A percentile compares a stretch with the other conserved stretches of the same genome.
Conservation (phyloP, 441 rosid species). For the Melastoma candidum region DNA sequence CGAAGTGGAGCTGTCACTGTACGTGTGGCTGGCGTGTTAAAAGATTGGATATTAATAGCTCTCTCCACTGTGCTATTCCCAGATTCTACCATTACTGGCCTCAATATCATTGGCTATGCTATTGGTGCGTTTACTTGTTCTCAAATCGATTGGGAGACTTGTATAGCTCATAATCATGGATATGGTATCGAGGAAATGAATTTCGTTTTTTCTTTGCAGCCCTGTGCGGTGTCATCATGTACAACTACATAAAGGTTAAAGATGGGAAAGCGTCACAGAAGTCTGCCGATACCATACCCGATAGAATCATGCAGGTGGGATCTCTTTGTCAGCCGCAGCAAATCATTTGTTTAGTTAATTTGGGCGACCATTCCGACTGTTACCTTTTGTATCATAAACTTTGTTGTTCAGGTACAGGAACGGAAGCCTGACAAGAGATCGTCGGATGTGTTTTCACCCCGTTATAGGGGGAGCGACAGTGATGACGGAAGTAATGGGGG, state of each 20-base stretch:
- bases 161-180: not conserved
- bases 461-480: conserved; percentile 14
- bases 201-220: not conserved
- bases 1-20: conserved; percentile 97
- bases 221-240: too few species aligned
- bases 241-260: too few species aligned
- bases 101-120: conserved; percentile 92
- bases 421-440: too few species aligned
- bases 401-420: conserved; percentile 1
- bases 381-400: not conserved
- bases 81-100: conserved; percentile 86
- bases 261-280: too few species aligned
- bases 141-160: not conserved
- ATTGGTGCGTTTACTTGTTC: conserved; percentile 36
- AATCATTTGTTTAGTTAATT: too few species aligned
- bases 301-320: too few species aligned
- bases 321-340: too few species aligned
- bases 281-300: too few species aligned
- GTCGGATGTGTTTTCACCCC: conserved; percentile 11
- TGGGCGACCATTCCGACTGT: not conserved
- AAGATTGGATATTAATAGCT: conserved; percentile 99
- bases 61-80: conserved; percentile 95
- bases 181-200: not conserved
- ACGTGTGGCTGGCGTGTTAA: conserved; percentile 97
- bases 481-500: too few species aligned